phyloP scores from a whole-genome alignment of 2,329 filamentous ascomycete genomes.

The Stachybotrys chartarum region DNA sequence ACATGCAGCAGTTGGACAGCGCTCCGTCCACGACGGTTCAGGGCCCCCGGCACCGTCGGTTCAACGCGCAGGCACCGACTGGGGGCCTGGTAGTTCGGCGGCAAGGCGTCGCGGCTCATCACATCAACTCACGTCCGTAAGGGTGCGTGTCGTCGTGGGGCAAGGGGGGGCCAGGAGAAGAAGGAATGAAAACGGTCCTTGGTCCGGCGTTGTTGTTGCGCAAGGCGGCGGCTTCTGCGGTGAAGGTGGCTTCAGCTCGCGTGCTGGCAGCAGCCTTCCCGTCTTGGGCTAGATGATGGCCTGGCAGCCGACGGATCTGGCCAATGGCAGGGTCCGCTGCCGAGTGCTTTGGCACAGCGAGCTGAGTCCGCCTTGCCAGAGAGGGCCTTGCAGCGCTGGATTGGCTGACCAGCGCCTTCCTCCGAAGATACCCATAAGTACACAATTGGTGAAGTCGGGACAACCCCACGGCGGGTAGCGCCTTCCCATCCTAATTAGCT shows the following conservation, averaged over 20 bases:
- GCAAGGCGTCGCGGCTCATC: background rate
- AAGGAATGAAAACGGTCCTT: background rate
- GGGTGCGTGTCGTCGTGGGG: too few relatives aligned
- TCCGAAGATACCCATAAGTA: background rate
- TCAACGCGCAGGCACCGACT: background rate
- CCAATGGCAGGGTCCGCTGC: background rate
- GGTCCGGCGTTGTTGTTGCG: background rate
- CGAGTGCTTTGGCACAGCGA: background rate
- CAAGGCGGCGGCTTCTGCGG: background rate
- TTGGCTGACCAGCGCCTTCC: background rate
- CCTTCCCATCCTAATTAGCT: too few relatives aligned
- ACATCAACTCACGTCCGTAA: too few relatives aligned
- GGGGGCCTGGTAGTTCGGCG: background rate
- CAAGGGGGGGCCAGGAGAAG: background rate
- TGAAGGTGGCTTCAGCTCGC: background rate
- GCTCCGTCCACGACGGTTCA: background rate
- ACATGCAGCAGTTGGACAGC: background rate
- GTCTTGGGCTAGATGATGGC: background rate
- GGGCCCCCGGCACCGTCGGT: background rate
- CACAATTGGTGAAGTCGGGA: background rate
- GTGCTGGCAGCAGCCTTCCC: background rate
- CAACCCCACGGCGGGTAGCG: background rate
- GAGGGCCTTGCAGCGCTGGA: background rate
- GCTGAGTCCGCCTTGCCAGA: background rate
- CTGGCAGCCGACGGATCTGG: background rate